Percentiles rank a stretch among this genome's conserved stretches.
Evolutionary conservation across 2,329 filamentous ascomycete species (phyloP).

Genomic region (Monilinia fructicola): DNA sequence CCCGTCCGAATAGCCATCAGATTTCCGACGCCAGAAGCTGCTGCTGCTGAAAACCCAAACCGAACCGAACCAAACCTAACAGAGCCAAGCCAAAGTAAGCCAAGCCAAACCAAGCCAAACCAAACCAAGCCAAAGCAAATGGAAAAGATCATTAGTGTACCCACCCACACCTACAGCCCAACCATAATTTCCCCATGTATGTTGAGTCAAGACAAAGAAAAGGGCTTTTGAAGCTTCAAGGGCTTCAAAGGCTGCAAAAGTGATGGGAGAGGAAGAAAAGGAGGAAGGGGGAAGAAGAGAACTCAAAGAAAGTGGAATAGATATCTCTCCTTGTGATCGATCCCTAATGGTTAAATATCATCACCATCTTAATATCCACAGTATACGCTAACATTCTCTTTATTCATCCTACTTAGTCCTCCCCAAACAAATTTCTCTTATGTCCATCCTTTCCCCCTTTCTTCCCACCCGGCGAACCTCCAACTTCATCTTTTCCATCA

Average conservation of each 20-base stretch:
- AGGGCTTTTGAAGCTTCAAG: no score
- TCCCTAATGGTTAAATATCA: conserved; percentile 4
- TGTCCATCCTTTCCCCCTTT: conserved; percentile 65
- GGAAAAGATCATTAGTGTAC: no score
- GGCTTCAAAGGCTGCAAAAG: not conserved
- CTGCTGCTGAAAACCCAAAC: no score
- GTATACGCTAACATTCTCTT: not conserved
- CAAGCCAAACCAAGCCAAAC: no score
- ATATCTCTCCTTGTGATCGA: not conserved
- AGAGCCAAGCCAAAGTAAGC: no score
- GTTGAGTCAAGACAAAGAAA: no score
- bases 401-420: conserved; percentile 31
- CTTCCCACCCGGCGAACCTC: conserved; percentile 32
- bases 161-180: no score
- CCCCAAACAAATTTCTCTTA: conserved; percentile 72
- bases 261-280: not conserved
- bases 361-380: not conserved
- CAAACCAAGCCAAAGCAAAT: no score
- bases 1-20: no score
- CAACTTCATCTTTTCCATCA: conserved; percentile 45
- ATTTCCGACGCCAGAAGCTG: no score
- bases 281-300: not conserved
- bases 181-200: no score
- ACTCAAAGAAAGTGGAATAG: conserved; percentile 2
- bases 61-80: no score